Conservation (phyloP, 139 green algal genomes). For the Medakamo hakoo region DNA sequence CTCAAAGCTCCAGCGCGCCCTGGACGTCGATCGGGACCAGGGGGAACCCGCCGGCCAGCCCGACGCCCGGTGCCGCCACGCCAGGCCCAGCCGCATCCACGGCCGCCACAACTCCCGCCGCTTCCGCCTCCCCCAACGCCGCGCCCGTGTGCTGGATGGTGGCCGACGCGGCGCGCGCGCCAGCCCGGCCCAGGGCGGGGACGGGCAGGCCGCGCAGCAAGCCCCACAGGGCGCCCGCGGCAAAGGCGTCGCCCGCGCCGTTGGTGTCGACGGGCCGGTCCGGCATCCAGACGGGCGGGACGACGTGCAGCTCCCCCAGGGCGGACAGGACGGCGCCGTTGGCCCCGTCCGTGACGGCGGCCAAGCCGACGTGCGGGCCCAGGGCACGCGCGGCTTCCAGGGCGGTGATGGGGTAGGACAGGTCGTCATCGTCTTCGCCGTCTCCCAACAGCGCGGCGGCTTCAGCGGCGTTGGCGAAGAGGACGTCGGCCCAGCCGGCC, state of each 20-base stretch:
- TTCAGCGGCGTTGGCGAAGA: slow-evolving; percentile 42
- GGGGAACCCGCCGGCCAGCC: too few relatives aligned
- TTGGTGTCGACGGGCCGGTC: slow-evolving; percentile 28
- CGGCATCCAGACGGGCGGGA: neutral
- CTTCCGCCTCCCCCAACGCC: neutral
- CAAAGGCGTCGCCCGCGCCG: slow-evolving; percentile 49
- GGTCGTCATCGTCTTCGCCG: neutral
- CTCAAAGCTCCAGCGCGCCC: neutral
- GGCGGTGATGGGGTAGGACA: slow-evolving; percentile 1
- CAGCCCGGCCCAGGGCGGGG: neutral
- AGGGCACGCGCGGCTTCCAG: slow-evolving; percentile 28
- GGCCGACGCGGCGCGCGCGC: too few relatives aligned
- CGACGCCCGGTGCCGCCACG: too few relatives aligned
- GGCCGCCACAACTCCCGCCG: neutral
- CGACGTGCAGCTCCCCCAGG: slow-evolving; percentile 20
- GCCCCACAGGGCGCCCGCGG: slow-evolving; percentile 44
- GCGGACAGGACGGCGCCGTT: slow-evolving; percentile 27
- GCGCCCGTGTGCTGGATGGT: neutral
- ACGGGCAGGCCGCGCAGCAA: slow-evolving; percentile 20
- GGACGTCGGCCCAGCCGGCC: slow-evolving; percentile 33
- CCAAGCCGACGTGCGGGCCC: slow-evolving; percentile 25
- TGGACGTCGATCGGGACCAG: too few relatives aligned
- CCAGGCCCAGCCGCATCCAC: neutral
- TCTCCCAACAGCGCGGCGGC: slow-evolving; percentile 8
- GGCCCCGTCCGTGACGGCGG: slow-evolving; percentile 58